A percentile compares a stretch with the other conserved stretches of the same genome.
phyloP scores from a whole-genome alignment of 2,329 filamentous ascomycete genomes.

The Monilinia fructigena region DNA sequence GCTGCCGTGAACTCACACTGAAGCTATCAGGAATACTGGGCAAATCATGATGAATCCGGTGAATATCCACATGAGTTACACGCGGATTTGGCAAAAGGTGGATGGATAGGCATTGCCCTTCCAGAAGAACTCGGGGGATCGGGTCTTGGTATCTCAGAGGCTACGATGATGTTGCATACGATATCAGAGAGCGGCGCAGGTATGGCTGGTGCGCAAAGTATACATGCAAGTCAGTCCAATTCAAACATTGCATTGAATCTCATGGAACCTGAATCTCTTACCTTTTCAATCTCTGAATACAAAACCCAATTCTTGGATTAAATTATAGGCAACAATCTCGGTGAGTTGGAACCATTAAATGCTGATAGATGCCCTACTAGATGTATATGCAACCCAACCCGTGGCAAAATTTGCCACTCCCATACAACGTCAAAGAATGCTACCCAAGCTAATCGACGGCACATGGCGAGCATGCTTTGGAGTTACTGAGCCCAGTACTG shows the following conservation, averaged over 20 bases:
- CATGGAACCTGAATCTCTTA: no score
- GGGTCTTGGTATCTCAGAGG: slow-evolving; percentile 75
- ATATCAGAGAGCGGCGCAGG: slow-evolving; percentile 75
- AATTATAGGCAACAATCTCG: background rate
- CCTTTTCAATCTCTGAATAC: background rate
- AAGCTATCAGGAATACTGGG: slow-evolving; percentile 62
- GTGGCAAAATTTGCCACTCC: slow-evolving; percentile 69
- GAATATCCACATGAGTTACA: slow-evolving; percentile 75
- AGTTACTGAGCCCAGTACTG: slow-evolving; percentile 80
- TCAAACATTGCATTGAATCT: background rate
- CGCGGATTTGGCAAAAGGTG: slow-evolving; percentile 68
- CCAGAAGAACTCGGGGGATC: slow-evolving; percentile 73
- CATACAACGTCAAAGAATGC: slow-evolving; percentile 60
- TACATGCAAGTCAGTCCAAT: slow-evolving; percentile 50
- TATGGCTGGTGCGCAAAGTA: slow-evolving; percentile 66
- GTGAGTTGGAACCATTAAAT: background rate
- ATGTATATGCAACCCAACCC: slow-evolving; percentile 74
- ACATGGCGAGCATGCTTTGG: slow-evolving; percentile 75
- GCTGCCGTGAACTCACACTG: slow-evolving; percentile 1
- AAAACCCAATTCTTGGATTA: background rate
- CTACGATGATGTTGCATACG: slow-evolving; percentile 84
- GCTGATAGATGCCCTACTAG: slow-evolving; percentile 21
- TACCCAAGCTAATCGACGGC: slow-evolving; percentile 71
- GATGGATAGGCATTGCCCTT: slow-evolving; percentile 79
- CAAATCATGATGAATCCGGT: slow-evolving; percentile 66